Conservation (phyloP, 192 early-diverging fungal genomes). For the Cetraspora pellucida region DNA sequence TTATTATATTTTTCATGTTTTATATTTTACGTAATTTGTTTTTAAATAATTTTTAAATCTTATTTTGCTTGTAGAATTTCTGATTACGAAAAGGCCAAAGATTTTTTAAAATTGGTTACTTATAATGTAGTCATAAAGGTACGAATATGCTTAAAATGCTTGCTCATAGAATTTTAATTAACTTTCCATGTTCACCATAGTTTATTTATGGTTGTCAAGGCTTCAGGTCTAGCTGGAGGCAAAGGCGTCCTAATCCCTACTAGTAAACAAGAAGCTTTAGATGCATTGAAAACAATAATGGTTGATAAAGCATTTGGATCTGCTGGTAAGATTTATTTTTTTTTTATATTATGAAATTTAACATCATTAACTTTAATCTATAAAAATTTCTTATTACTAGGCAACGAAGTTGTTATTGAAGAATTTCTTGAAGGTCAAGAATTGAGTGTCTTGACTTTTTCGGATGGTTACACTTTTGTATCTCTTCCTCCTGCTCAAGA, state of each 20-base stretch:
- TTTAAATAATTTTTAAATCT: neutral
- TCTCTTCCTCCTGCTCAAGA: constrained; percentile 95
- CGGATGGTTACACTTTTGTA: constrained; percentile 93
- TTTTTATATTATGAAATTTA: neutral
- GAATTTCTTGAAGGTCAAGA: constrained; percentile 94
- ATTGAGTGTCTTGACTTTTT: constrained; percentile 86
- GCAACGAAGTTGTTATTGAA: constrained; percentile 91
- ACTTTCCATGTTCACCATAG: too few species aligned
- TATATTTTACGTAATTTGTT: constrained; percentile 34
- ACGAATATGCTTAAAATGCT: neutral
- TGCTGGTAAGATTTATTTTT: too few species aligned
- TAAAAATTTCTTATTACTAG: constrained; percentile 26
- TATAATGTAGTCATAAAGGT: constrained; percentile 86
- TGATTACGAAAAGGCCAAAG: constrained; percentile 69
- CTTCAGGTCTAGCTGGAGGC: constrained; percentile 95
- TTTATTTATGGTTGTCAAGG: constrained; percentile 50
- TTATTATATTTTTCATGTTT: neutral
- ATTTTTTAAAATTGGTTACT: constrained; percentile 60
- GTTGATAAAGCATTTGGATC: constrained; percentile 86
- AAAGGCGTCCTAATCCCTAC: constrained; percentile 95
- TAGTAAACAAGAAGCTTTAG: constrained; percentile 81
- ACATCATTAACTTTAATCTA: neutral
- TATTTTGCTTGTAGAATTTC: constrained; percentile 59
- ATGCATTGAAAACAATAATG: constrained; percentile 87
- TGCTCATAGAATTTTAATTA: too few species aligned